Evolutionary conservation across 208 protist genomes (phyloP).

Genomic region (Crithidia bombi): DNA sequence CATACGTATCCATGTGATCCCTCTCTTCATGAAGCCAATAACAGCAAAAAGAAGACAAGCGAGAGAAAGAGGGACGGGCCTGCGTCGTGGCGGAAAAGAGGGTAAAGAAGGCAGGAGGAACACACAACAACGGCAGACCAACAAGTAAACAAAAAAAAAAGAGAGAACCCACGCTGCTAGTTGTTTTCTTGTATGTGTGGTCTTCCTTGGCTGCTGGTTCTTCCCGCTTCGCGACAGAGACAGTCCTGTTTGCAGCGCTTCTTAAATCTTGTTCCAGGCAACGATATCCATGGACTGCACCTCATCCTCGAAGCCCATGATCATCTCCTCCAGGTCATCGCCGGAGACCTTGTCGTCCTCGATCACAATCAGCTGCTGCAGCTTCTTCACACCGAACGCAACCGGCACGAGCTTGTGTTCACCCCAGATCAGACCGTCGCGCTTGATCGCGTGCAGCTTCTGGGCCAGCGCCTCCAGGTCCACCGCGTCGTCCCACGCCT

Average conservation of each 20-base stretch:
- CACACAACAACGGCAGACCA: too few relatives aligned
- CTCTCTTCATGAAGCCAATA: neutral
- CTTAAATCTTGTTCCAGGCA: slow-evolving; percentile 94
- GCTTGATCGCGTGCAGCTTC: slow-evolving; percentile 84
- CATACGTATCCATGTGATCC: too few relatives aligned
- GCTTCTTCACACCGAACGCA: slow-evolving; percentile 96
- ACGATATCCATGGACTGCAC: slow-evolving; percentile 96
- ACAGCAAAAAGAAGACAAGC: slow-evolving; percentile 2
- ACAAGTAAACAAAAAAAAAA: neutral
- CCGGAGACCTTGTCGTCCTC: slow-evolving; percentile 95
- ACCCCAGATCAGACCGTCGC: slow-evolving; percentile 93
- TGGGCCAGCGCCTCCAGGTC: slow-evolving; percentile 87
- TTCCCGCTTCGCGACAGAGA: neutral
- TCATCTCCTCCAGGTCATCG: slow-evolving; percentile 94
- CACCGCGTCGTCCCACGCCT: slow-evolving; percentile 94
- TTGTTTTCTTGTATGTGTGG: neutral
- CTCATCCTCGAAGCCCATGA: slow-evolving; percentile 93
- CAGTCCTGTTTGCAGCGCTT: neutral
- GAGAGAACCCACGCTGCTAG: too few relatives aligned
- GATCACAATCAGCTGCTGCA: slow-evolving; percentile 94
- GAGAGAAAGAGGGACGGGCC: neutral
- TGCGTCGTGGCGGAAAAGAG: neutral
- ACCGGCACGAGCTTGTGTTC: slow-evolving; percentile 91
- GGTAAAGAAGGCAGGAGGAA: neutral
- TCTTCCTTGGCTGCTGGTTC: neutral